phyloP scores from a whole-genome alignment of 495 filamentous ascomycete species.

The Apodospora peruviana region DNA sequence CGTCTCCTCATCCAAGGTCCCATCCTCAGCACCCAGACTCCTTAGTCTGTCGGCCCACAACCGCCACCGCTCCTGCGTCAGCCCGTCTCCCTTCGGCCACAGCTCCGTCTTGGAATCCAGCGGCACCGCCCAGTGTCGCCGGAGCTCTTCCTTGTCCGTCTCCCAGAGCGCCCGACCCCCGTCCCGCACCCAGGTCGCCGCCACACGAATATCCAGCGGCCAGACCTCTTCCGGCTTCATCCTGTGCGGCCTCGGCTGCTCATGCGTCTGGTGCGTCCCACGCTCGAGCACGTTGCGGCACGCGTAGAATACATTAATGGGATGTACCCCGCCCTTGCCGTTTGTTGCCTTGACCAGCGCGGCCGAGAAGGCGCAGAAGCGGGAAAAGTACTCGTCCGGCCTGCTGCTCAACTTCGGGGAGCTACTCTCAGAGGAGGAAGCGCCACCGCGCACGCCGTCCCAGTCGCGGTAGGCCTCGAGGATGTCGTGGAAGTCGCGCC shows the following conservation, averaged over 20 bases:
- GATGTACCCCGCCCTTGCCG: neutral
- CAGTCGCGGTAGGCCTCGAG: constrained; percentile 1
- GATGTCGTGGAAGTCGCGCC: constrained; percentile 4
- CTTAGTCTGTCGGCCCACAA: constrained; percentile 5
- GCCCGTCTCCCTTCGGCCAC: neutral
- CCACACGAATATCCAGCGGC: constrained; percentile 1
- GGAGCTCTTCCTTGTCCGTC: neutral
- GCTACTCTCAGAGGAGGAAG: neutral
- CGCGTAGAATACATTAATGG: neutral
- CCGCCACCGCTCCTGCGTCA: constrained; percentile 3
- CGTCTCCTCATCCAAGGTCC: neutral
- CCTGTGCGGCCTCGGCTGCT: neutral
- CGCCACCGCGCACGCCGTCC: neutral
- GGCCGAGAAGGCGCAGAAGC: neutral
- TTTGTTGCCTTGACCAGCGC: neutral
- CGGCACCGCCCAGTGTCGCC: neutral
- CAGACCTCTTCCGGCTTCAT: neutral
- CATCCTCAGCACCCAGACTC: neutral
- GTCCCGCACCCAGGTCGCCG: constrained; percentile 1
- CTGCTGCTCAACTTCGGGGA: neutral
- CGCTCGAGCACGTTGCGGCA: neutral
- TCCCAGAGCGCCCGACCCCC: constrained; percentile 1
- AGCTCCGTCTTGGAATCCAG: constrained; percentile 4
- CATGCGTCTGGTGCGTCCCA: neutral
- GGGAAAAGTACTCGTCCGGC: neutral